phyloP scores from a whole-genome alignment of 176 grass and related monocot genomes.

The Puya raimondii region DNA sequence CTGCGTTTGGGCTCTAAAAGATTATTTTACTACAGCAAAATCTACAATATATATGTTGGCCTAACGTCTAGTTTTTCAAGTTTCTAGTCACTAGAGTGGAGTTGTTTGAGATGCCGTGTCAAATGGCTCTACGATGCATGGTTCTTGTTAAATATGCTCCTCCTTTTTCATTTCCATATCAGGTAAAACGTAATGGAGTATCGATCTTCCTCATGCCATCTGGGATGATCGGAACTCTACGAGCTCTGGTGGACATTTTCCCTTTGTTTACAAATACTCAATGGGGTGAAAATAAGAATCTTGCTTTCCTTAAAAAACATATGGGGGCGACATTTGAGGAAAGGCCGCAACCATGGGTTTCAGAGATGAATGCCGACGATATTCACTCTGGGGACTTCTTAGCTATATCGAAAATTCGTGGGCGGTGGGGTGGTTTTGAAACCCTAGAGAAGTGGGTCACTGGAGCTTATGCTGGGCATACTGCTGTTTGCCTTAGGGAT shows the following conservation, averaged over 20 bases:
- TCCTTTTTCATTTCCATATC: slow-evolving; percentile 18
- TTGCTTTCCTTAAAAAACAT: slow-evolving; percentile 87
- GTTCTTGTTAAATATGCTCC: slow-evolving; percentile 8
- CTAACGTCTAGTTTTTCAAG: too few relatives aligned
- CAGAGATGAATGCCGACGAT: slow-evolving; percentile 65
- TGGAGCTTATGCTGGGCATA: slow-evolving; percentile 89
- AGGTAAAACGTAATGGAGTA: slow-evolving; percentile 92
- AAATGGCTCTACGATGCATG: not conserved
- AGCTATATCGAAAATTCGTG: slow-evolving; percentile 86
- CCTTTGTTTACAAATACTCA: slow-evolving; percentile 77
- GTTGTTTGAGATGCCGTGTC: too few relatives aligned
- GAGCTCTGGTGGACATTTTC: slow-evolving; percentile 91
- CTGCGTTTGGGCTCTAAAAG: too few relatives aligned
- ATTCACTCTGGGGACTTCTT: slow-evolving; percentile 94
- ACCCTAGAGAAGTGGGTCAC: slow-evolving; percentile 98
- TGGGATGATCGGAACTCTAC: slow-evolving; percentile 87
- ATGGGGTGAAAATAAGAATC: slow-evolving; percentile 85
- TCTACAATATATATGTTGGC: not conserved
- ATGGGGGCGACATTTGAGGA: slow-evolving; percentile 90
- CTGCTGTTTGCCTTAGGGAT: slow-evolving; percentile 78
- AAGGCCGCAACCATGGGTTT: slow-evolving; percentile 82
- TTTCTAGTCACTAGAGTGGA: too few relatives aligned
- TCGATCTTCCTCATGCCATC: slow-evolving; percentile 98
- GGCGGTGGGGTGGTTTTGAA: slow-evolving; percentile 94
- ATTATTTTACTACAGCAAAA: not conserved